Evolutionary conservation across 495 filamentous ascomycete genomes (phyloP).

Genomic region (Haplographium delicatum): DNA sequence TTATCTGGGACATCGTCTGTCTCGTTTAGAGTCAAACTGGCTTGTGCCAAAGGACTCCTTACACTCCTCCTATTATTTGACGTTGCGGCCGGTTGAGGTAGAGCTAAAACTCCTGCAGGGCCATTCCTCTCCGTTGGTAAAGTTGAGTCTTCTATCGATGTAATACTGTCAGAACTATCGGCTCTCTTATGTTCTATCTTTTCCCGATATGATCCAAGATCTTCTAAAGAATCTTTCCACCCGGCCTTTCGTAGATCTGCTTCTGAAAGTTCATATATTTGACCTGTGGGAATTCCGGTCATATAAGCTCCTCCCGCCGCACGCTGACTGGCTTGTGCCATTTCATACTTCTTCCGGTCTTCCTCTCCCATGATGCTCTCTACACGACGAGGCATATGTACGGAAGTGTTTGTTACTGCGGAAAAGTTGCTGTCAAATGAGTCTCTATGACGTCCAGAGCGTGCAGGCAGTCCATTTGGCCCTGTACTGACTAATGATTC

Average conservation of each 20-base stretch:
- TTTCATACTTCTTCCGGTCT: conserved; percentile 63
- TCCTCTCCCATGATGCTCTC: conserved; percentile 82
- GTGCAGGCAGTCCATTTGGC: conserved; percentile 17
- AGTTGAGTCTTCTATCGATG: conserved; percentile 6
- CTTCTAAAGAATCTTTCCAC: conserved; percentile 39
- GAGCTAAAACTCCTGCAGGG: background rate
- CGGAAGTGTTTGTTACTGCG: conserved; percentile 53
- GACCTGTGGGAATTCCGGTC: conserved; percentile 38
- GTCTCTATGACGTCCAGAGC: conserved; percentile 51
- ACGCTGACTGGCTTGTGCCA: conserved; percentile 58
- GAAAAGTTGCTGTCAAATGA: conserved; percentile 72
- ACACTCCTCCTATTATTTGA: conserved; percentile 12
- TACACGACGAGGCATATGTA: conserved; percentile 70
- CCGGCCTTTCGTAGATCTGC: conserved; percentile 40
- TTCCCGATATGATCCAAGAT: conserved; percentile 19
- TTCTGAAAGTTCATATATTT: conserved; percentile 50
- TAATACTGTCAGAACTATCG: conserved; percentile 10
- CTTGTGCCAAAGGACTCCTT: conserved; percentile 16
- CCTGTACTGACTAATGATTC: conserved; percentile 50
- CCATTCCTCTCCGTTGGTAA: background rate
- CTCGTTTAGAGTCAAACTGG: conserved; percentile 10
- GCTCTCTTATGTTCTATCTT: conserved; percentile 8
- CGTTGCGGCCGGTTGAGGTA: conserved; percentile 6
- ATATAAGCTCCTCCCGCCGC: conserved; percentile 48
- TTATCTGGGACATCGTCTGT: too few species aligned